phyloP scores from a whole-genome alignment of 169 alveolate species.

The Plasmodium vivax region DNA sequence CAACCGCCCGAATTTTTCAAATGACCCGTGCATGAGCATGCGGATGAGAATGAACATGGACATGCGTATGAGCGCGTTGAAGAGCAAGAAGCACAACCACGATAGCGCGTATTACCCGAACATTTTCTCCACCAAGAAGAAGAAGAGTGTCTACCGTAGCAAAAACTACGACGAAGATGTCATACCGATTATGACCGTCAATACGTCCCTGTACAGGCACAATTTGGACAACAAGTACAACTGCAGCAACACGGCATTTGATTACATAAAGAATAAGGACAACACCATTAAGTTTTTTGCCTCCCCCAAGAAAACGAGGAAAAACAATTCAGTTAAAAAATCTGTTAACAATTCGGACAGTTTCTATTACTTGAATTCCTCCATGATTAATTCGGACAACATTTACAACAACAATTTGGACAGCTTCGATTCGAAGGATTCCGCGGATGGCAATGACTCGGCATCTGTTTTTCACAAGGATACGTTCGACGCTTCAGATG shows the following conservation, averaged over 20 bases:
- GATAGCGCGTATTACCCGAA: slow-evolving; percentile 30
- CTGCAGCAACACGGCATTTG: slow-evolving; percentile 66
- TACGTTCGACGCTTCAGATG: slow-evolving; percentile 19
- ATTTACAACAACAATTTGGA: slow-evolving; percentile 42
- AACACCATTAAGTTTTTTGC: slow-evolving; percentile 73
- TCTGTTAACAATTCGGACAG: slow-evolving; percentile 57
- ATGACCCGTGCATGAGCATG: slow-evolving; percentile 26
- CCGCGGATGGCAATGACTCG: slow-evolving; percentile 26
- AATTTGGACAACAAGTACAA: slow-evolving; percentile 71
- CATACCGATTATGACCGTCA: slow-evolving; percentile 69
- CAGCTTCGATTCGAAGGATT: slow-evolving; percentile 51
- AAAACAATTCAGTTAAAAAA: slow-evolving; percentile 46
- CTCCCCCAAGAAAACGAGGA: slow-evolving; percentile 69
- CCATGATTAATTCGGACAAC: slow-evolving; percentile 53
- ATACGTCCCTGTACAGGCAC: slow-evolving; percentile 67
- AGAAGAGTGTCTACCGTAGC: slow-evolving; percentile 38
- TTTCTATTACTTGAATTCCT: slow-evolving; percentile 49
- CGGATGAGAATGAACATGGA: background rate
- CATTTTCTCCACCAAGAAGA: slow-evolving; percentile 35
- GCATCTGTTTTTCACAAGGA: slow-evolving; percentile 27
- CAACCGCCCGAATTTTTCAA: background rate
- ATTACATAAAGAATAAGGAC: slow-evolving; percentile 72
- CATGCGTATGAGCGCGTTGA: background rate
- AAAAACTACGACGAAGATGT: slow-evolving; percentile 44
- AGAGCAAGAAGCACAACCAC: slow-evolving; percentile 2